Evolutionary conservation across 495 filamentous ascomycete genomes (phyloP), one percentile per base, ranked within the genome.

Genomic region (Tuber calosporum): DNA sequence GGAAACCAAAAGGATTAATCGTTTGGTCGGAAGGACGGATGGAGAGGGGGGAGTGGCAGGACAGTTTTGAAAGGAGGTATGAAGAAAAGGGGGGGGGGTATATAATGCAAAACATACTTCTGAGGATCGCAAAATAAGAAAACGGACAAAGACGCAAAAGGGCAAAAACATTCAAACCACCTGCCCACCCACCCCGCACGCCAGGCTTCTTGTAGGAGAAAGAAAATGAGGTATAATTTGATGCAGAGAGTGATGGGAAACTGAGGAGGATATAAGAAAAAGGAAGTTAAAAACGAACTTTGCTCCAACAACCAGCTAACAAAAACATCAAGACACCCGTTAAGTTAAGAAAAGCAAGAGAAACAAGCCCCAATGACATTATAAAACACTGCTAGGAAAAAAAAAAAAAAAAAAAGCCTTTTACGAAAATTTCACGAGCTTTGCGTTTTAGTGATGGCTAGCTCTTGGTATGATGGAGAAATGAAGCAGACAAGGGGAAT

Each of bases 401-500:
- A n/a, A n/a, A n/a, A n/a, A n/a, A 40, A n/a, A 26, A 66, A 17
- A 53, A 9, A 71, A 78, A 73, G 69, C 72, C 67, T 70, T 48
- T 53, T 66, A 42, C 42, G 62, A 53, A 77, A 73, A 72, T 70
- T 74, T 71, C 71, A 72, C 67, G 58, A 74, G 39, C 69, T 53
- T 68, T 66, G 71, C 38, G 67, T 79, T 71, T 41, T 43, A 71
- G 67, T 66, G 70, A 40, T 53, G 70, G 48, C 69, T 66, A 48
- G 74, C 76, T 68, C 74, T 76, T 77, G 76, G 72, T 72, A 66
- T 34, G 53, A 69, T 39, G 53, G 71, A 76, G 69, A 70, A 37
- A 41, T 7, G 58, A 66, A 42, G 36, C 1, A 20, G 40, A 43
- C 20, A n/a, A 66, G 38, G 38, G 13, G 34, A 74, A 62, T n/a